Conservation (phyloP, 345 rosid genomes). For the Raphanus raphanistrum region DNA sequence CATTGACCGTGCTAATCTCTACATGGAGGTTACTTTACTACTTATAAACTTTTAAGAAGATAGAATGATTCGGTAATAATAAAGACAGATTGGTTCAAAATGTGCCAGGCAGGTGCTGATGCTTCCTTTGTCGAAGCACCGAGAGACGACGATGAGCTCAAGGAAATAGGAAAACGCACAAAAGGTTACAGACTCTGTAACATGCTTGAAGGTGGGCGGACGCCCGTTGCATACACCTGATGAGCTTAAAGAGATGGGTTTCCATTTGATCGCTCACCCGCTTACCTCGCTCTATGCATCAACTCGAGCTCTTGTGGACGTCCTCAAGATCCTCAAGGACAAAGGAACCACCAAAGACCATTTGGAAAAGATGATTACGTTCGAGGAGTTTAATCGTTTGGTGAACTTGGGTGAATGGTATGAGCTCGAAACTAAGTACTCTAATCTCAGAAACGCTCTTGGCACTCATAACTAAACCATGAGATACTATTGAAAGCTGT, state of each 20-base stretch:
- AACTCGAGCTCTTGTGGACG: conserved; percentile 44
- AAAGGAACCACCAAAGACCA: conserved; percentile 45
- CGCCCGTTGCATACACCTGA: conserved; percentile 54
- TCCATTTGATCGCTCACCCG: conserved; percentile 39
- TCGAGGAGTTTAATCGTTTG: conserved; percentile 49
- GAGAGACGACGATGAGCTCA: conserved; percentile 48
- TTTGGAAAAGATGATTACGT: conserved; percentile 47
- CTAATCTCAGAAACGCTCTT: conserved; percentile 40
- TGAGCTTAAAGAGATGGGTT: conserved; percentile 56
- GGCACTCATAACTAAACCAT: conserved; percentile 13
- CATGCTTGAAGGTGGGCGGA: conserved; percentile 53
- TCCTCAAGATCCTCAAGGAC: conserved; percentile 47
- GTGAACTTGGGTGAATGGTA: conserved; percentile 50
- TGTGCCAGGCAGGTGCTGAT: conserved; percentile 49
- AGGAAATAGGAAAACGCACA: conserved; percentile 44
- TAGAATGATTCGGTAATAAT: background rate
- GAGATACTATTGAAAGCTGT: background rate
- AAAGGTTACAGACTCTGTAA: conserved; percentile 52
- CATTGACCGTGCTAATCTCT: conserved; percentile 56
- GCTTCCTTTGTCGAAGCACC: conserved; percentile 58
- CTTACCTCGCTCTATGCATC: conserved; percentile 47
- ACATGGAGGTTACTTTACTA: conserved; percentile 47
- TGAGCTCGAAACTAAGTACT: conserved; percentile 47
- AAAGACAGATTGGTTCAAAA: background rate
- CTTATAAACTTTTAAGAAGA: background rate